Percentiles rank a stretch among this genome's conserved stretches.
These are phyloP conservation scores for Phytopythium litorale DNA, from an alignment of 352 stramenopile species.

Conservation along the genomic window DNA sequence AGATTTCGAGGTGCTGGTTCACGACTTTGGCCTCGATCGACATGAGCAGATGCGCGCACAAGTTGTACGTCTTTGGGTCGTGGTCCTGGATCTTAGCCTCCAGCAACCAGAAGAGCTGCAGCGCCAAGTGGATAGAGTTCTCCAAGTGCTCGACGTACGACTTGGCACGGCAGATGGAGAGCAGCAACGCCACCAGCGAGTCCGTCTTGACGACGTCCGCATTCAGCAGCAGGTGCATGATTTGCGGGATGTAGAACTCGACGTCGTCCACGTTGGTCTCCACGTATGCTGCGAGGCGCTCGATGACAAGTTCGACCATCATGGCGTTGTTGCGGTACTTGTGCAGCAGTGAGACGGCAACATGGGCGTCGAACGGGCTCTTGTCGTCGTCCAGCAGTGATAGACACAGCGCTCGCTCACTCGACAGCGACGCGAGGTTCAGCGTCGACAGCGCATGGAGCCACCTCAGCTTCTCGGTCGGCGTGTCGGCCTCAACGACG, in stretches of 20 bases:
- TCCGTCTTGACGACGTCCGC: constrained; percentile 54
- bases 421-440: constrained; percentile 44
- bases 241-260: constrained; percentile 81
- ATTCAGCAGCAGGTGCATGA: constrained; percentile 72
- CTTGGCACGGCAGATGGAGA: constrained; percentile 79
- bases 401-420: constrained; percentile 51
- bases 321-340: constrained; percentile 67
- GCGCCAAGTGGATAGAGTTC: constrained; percentile 75
- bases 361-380: constrained; percentile 51
- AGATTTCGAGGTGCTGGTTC: constrained; percentile 72
- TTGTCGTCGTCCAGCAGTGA: constrained; percentile 49
- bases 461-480: constrained; percentile 74
- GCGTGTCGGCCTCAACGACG: constrained; percentile 61
- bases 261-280: constrained; percentile 72
- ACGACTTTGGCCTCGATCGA: constrained; percentile 82
- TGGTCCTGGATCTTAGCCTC: constrained; percentile 76
- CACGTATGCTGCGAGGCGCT: constrained; percentile 56
- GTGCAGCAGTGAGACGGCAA: constrained; percentile 65
- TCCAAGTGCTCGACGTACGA: constrained; percentile 72
- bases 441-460: constrained; percentile 66
- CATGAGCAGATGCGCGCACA: constrained; percentile 77
- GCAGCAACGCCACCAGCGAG: constrained; percentile 62
- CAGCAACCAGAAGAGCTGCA: constrained; percentile 66
- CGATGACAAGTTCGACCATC: constrained; percentile 60
- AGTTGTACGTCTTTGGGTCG: constrained; percentile 67